Conservation (phyloP, 2,329 filamentous ascomycete genomes). For the Pseudogymnoascus sp. region DNA sequence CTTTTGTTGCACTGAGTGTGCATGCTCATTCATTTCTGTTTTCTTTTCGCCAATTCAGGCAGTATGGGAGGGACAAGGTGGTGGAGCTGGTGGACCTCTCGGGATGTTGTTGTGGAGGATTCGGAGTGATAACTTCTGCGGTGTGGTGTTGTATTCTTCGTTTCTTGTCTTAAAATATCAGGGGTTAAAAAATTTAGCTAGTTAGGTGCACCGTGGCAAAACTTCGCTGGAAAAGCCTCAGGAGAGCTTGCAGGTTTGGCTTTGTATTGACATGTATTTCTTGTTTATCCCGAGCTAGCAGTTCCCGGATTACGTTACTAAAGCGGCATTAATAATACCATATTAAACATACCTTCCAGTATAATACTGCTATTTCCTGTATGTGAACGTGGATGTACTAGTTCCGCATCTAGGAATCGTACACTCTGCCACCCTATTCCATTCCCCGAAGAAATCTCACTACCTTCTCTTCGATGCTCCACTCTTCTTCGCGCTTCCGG, state of each 20-base stretch:
- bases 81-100: background rate
- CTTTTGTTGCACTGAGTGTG: background rate
- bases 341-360: background rate
- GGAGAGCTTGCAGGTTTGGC: background rate
- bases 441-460: constrained; percentile 15
- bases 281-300: background rate
- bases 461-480: constrained; percentile 42
- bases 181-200: background rate
- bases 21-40: background rate
- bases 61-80: too few relatives aligned
- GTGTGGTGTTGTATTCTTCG: background rate
- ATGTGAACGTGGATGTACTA: background rate
- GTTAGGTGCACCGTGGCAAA: background rate
- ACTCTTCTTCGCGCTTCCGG: constrained; percentile 40
- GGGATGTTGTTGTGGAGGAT: background rate
- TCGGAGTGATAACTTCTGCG: background rate
- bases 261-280: background rate
- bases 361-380: background rate
- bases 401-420: background rate
- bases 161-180: constrained; percentile 6
- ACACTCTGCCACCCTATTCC: background rate
- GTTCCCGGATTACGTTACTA: background rate
- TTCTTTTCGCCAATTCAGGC: background rate
- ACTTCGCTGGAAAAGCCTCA: background rate
- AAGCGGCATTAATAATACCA: background rate